These are phyloP conservation scores for Flaveria bidentis DNA, from an alignment of 129 eudicot genomes.

Conservation along the genomic window DNA sequence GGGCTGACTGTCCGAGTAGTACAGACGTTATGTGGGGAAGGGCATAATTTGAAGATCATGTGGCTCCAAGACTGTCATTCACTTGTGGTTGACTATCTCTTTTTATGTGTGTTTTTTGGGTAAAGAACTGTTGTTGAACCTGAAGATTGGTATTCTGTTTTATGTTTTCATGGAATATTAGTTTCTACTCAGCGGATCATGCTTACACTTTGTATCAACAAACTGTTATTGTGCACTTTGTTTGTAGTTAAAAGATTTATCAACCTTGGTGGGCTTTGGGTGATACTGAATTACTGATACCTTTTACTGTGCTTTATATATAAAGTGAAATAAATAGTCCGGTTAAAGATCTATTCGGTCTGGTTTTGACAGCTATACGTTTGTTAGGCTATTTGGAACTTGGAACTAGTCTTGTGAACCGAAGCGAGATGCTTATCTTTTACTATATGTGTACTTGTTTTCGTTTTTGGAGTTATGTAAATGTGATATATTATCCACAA, in stretches of 20 bases:
- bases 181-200: neutral
- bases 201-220: conserved; percentile 19
- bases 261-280: neutral
- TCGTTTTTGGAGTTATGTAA: no score
- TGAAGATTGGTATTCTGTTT: conserved; percentile 1
- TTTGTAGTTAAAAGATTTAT: conserved; percentile 5
- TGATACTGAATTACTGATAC: neutral
- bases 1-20: neutral
- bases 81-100: neutral
- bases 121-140: conserved; percentile 19
- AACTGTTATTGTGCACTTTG: neutral
- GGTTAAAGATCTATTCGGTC: no score
- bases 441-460: no score
- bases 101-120: conserved; percentile 3
- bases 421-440: no score
- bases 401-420: no score
- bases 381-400: no score
- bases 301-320: no score
- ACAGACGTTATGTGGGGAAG: conserved; percentile 22
- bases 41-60: conserved; percentile 24
- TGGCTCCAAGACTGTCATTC: neutral
- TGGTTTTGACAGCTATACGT: no score
- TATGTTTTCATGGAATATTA: conserved; percentile 16
- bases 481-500: no score
- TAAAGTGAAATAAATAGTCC: no score